These are phyloP conservation scores for Ananas comosus DNA, from an alignment of 176 grass and related monocot species.

Conservation along the genomic window DNA sequence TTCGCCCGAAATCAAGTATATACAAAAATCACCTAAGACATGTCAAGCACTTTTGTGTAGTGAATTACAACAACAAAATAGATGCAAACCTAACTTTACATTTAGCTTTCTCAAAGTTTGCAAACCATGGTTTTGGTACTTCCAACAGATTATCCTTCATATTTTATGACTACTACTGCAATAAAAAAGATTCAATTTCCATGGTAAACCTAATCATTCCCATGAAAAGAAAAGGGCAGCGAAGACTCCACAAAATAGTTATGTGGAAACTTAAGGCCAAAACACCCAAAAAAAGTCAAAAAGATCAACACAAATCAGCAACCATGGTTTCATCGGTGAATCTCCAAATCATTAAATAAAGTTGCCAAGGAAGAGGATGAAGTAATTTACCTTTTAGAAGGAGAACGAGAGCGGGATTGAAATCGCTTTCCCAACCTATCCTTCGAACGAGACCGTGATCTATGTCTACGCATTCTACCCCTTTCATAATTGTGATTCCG, in stretches of 20 bases:
- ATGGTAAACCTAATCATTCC: background rate
- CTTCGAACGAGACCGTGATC: conserved; percentile 20
- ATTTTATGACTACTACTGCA: too few species aligned
- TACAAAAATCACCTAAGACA: background rate
- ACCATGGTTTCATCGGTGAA: background rate
- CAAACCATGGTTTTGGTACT: too few species aligned
- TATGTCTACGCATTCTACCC: conserved; percentile 8
- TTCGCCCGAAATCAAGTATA: background rate
- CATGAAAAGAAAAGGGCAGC: background rate
- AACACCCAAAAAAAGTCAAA: too few species aligned
- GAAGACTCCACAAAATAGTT: background rate
- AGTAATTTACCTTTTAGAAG: conserved; percentile 13
- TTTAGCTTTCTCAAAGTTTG: too few species aligned
- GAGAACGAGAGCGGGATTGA: conserved; percentile 15
- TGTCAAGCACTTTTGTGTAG: background rate
- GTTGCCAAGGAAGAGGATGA: background rate
- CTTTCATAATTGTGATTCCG: conserved; percentile 10
- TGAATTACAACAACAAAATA: too few species aligned
- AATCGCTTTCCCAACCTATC: conserved; percentile 10
- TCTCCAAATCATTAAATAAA: background rate
- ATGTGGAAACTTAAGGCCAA: background rate
- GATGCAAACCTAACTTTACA: too few species aligned
- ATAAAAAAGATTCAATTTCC: too few species aligned
- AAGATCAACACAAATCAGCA: background rate
- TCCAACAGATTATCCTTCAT: too few species aligned